These are phyloP conservation scores for Pseudocercospora cruenta DNA, from an alignment of 2,329 filamentous ascomycete species.

Conservation along the genomic window DNA sequence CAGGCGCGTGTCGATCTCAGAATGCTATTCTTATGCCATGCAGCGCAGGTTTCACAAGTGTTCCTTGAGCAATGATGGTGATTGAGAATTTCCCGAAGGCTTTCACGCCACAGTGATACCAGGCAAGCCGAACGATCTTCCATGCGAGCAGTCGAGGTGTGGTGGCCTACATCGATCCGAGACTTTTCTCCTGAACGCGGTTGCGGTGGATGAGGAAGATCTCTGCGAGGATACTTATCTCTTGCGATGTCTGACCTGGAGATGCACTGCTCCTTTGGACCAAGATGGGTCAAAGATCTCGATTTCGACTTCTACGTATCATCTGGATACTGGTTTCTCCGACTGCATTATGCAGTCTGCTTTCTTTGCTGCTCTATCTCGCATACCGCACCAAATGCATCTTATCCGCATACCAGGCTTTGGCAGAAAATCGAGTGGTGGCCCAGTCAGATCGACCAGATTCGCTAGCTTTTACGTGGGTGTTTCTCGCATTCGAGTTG, in stretches of 20 bases:
- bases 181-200: neutral
- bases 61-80: neutral
- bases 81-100: neutral
- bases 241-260: neutral
- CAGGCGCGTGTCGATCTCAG: neutral
- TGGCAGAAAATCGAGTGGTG: neutral
- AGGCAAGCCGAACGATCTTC: neutral
- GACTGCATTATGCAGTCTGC: slow-evolving; percentile 2
- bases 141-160: neutral
- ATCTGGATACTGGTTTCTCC: slow-evolving; percentile 4
- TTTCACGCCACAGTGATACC: neutral
- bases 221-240: neutral
- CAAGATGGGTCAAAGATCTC: neutral
- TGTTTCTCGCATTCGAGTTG: neutral
- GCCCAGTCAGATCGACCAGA: neutral
- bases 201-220: neutral
- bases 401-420: neutral
- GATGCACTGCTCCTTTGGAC: neutral
- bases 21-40: neutral
- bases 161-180: neutral
- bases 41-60: neutral
- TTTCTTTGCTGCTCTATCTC: neutral
- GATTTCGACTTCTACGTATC: neutral
- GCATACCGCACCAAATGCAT: slow-evolving; percentile 1
- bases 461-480: neutral